These are phyloP conservation scores for Domatiomyces catenatus DNA, from an alignment of 2,329 filamentous ascomycete species.

Conservation along the genomic window DNA sequence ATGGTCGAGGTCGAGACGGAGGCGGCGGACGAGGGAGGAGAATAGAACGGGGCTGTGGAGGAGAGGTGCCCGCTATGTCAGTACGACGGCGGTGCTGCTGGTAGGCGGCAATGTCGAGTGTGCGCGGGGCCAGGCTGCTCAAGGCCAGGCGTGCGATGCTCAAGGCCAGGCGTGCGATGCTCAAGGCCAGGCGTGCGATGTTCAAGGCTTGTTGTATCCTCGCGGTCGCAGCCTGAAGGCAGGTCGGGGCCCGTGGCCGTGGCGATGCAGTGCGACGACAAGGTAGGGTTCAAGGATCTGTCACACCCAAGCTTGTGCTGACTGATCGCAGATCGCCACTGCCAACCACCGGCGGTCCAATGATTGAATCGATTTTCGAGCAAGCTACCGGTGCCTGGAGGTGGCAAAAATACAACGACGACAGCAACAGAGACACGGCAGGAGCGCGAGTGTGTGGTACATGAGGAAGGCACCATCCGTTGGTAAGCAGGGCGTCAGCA, in stretches of 20 bases:
- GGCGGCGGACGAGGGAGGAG: conserved; percentile 5
- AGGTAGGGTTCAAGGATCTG: neutral
- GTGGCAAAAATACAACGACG: neutral
- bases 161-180: neutral
- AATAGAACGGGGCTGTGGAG: conserved; percentile 2
- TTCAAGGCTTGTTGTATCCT: neutral
- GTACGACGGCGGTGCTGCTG: neutral
- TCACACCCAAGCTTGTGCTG: too few species aligned
- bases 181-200: neutral
- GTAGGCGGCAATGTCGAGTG: too few species aligned
- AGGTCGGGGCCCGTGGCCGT: neutral
- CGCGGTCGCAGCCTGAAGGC: neutral
- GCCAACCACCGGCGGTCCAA: neutral
- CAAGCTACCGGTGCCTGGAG: neutral
- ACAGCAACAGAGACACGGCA: too few species aligned
- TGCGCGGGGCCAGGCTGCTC: too few species aligned
- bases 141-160: neutral
- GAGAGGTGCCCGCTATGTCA: neutral
- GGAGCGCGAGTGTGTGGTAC: neutral
- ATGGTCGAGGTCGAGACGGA: neutral
- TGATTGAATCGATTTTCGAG: neutral
- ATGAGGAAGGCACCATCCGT: neutral
- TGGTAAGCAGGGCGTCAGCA: neutral
- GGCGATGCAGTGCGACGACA: neutral
- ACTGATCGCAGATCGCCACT: neutral